Evolutionary conservation across 2,329 filamentous ascomycete genomes (phyloP).

Genomic region (Ascochyta pisi): DNA sequence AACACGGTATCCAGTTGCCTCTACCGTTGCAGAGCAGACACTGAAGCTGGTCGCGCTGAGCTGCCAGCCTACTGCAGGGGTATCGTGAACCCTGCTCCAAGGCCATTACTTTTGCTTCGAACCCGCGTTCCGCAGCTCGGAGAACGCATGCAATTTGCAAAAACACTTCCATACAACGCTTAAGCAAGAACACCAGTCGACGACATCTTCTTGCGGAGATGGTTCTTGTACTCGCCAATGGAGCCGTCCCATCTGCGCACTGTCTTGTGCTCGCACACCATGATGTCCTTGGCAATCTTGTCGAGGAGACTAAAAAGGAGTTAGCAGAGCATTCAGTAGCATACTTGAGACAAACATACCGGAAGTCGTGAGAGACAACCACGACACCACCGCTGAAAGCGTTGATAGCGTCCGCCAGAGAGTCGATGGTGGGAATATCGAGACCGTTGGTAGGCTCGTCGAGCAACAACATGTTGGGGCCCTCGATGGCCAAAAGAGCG

Average conservation of each 20-base stretch:
- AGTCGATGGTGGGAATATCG: slow-evolving; percentile 98
- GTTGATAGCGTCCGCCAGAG: slow-evolving; percentile 96
- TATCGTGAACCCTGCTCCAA: slow-evolving; percentile 40
- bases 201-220: slow-evolving; percentile 99
- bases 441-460: slow-evolving; percentile 99
- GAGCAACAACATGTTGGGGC: slow-evolving; percentile 95
- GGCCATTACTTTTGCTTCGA: slow-evolving; percentile 40
- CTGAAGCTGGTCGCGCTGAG: slow-evolving; percentile 45
- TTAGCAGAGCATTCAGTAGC: slow-evolving; percentile 42
- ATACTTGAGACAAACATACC: slow-evolving; percentile 63
- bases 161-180: slow-evolving; percentile 22
- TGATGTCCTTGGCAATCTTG: slow-evolving; percentile 99
- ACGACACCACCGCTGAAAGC: slow-evolving; percentile 95
- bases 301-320: slow-evolving; percentile 77
- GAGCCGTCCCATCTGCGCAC: slow-evolving; percentile 86
- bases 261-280: slow-evolving; percentile 98
- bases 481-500: slow-evolving; percentile 90
- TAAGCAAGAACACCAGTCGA: slow-evolving; percentile 81
- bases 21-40: slow-evolving; percentile 36
- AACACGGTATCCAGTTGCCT: slow-evolving; percentile 46
- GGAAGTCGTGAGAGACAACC: slow-evolving; percentile 98
- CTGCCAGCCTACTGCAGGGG: slow-evolving; percentile 43
- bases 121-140: slow-evolving; percentile 33
- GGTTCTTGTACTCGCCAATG: slow-evolving; percentile 97
- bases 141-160: slow-evolving; percentile 37